Conservation (phyloP, 2,329 filamentous ascomycete species). For the Diatrype stigma region DNA sequence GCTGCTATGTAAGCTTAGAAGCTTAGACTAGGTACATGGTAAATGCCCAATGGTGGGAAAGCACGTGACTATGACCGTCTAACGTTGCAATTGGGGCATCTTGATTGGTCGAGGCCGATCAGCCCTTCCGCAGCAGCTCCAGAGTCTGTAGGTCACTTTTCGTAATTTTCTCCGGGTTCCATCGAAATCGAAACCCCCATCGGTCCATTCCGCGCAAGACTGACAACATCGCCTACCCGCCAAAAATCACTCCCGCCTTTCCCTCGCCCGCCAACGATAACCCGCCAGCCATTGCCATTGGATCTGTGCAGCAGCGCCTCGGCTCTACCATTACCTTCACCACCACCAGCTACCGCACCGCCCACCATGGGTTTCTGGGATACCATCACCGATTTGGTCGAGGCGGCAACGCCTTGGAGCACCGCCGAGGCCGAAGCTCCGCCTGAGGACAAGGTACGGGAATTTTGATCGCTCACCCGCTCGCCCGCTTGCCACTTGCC, state of each 20-base stretch:
- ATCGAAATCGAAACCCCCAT: not conserved
- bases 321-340: no score
- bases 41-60: not conserved
- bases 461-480: conserved; percentile 1
- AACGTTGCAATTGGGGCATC: not conserved
- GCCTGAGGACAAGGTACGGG: conserved; percentile 57
- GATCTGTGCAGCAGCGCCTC: conserved; percentile 22
- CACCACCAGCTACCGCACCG: no score
- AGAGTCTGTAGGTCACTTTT: no score
- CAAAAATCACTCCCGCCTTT: no score
- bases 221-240: no score
- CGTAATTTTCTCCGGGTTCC: not conserved
- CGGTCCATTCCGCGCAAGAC: conserved; percentile 14
- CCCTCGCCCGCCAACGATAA: conserved; percentile 32
- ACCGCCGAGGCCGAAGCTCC: conserved; percentile 63
- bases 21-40: no score
- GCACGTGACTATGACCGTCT: conserved; percentile 23
- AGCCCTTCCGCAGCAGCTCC: conserved; percentile 35
- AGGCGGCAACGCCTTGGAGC: conserved; percentile 62
- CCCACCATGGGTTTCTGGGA: conserved; percentile 65
- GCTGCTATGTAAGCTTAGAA: no score
- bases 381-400: conserved; percentile 58
- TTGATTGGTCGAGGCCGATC: not conserved
- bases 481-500: not conserved
- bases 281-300: conserved; percentile 35